These are phyloP conservation scores for Epichloe hybrida DNA, from an alignment of 2,329 filamentous ascomycete species.

Conservation along the genomic window DNA sequence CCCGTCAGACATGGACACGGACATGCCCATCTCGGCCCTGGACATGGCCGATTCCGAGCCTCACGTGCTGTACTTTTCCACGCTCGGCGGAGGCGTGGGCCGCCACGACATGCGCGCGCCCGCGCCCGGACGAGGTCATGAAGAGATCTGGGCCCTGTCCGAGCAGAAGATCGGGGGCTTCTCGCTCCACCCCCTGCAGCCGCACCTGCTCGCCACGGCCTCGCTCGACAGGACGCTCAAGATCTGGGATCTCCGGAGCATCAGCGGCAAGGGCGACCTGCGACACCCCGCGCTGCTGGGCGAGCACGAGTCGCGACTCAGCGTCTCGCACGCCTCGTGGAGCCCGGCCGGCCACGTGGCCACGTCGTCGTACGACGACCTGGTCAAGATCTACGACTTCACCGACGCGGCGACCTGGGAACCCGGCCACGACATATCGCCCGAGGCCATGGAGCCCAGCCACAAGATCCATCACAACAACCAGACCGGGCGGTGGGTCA, in stretches of 20 bases:
- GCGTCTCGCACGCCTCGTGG: conserved; percentile 87
- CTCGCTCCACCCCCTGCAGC: conserved; percentile 62
- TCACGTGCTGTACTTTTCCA: conserved; percentile 74
- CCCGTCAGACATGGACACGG: conserved; percentile 52
- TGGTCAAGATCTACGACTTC: conserved; percentile 83
- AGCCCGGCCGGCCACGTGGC: conserved; percentile 74
- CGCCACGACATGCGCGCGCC: conserved; percentile 62
- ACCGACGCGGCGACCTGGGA: conserved; percentile 45
- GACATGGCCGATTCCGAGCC: conserved; percentile 62
- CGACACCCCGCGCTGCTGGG: conserved; percentile 58
- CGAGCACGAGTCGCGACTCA: conserved; percentile 69
- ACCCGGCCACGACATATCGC: conserved; percentile 40
- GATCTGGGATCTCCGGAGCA: conserved; percentile 83
- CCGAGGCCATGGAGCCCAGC: conserved; percentile 53
- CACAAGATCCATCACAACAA: conserved; percentile 75
- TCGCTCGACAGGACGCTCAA: conserved; percentile 81
- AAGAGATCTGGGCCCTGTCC: conserved; percentile 56
- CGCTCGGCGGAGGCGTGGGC: conserved; percentile 67
- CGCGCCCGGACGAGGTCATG: not conserved
- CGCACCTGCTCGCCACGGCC: conserved; percentile 77
- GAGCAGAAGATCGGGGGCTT: conserved; percentile 97
- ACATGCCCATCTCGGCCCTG: conserved; percentile 70
- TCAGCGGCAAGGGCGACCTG: conserved; percentile 47
- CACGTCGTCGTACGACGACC: conserved; percentile 90
- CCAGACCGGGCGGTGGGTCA: conserved; percentile 90